Conservation (phyloP, 495 filamentous ascomycete species). For the Aspergillus bertholletiae region DNA sequence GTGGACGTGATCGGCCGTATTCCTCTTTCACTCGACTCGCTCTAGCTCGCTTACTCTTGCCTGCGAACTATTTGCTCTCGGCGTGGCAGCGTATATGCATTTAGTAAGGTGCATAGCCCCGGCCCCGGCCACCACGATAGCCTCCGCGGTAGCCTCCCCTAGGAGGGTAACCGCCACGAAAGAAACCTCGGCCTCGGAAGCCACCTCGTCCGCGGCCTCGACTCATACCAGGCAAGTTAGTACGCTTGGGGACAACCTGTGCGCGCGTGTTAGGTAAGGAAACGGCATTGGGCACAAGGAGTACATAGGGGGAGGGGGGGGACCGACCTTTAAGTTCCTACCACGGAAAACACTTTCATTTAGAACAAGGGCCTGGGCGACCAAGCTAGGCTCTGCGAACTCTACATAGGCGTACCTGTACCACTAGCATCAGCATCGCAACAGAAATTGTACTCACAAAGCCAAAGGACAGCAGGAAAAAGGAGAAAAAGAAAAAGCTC, state of each 20-base stretch:
- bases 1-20: background rate
- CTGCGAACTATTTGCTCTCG: background rate
- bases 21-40: background rate
- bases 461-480: background rate
- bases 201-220: slow-evolving; percentile 72
- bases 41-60: background rate
- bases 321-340: slow-evolving; percentile 81
- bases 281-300: background rate
- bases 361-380: slow-evolving; percentile 88
- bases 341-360: slow-evolving; percentile 97
- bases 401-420: slow-evolving; percentile 97
- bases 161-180: slow-evolving; percentile 60
- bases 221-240: slow-evolving; percentile 92
- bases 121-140: slow-evolving; percentile 67
- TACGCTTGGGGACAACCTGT: slow-evolving; percentile 92
- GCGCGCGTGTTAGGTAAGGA: background rate
- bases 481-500: slow-evolving; percentile 3
- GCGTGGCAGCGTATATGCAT: background rate
- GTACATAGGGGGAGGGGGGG: slow-evolving; percentile 6
- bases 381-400: slow-evolving; percentile 90
- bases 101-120: slow-evolving; percentile 82
- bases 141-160: slow-evolving; percentile 81
- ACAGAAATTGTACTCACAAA: slow-evolving; percentile 19
- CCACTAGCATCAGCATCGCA: slow-evolving; percentile 39
- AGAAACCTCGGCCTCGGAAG: slow-evolving; percentile 58